Conservation (phyloP, 1,284 basidiomycete species). For the Athelia sp. region DNA sequence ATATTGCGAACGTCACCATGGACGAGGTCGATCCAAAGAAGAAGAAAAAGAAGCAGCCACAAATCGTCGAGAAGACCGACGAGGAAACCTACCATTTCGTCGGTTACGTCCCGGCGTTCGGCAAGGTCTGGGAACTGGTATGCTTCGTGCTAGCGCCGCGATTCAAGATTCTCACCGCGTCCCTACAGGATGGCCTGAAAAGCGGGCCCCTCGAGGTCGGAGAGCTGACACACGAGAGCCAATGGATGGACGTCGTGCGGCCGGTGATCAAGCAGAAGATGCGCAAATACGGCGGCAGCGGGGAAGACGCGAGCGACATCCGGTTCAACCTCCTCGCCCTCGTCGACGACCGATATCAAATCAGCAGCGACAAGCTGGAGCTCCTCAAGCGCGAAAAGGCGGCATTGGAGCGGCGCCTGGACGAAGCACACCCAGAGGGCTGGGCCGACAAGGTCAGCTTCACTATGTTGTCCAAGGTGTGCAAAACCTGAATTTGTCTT, state of each 20-base stretch:
- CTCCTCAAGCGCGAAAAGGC: conserved; percentile 42
- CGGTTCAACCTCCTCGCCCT: conserved; percentile 57
- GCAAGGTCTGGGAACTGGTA: conserved; percentile 58
- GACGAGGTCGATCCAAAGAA: conserved; percentile 23
- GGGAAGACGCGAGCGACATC: conserved; percentile 40
- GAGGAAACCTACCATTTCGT: conserved; percentile 59
- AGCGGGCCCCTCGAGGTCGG: conserved; percentile 57
- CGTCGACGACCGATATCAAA: conserved; percentile 44
- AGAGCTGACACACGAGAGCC: conserved; percentile 31
- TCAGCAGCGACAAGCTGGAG: conserved; percentile 47
- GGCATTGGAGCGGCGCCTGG: conserved; percentile 40
- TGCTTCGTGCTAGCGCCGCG: conserved; percentile 19
- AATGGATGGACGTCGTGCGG: conserved; percentile 57
- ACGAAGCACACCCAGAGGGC: conserved; percentile 21
- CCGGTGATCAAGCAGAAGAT: conserved; percentile 57
- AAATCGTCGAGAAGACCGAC: conserved; percentile 20
- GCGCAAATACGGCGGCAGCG: conserved; percentile 46
- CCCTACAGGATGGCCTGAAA: conserved; percentile 40
- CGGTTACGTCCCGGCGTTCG: conserved; percentile 54
- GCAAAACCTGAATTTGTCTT: neutral
- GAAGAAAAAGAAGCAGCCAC: conserved; percentile 29
- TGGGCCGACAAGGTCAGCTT: conserved; percentile 36
- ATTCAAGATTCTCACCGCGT: conserved; percentile 9
- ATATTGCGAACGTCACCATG: conserved; percentile 38
- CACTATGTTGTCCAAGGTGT: too few relatives aligned